phyloP scores from a whole-genome alignment of 345 rosid species.

The Nasturtium officinale region DNA sequence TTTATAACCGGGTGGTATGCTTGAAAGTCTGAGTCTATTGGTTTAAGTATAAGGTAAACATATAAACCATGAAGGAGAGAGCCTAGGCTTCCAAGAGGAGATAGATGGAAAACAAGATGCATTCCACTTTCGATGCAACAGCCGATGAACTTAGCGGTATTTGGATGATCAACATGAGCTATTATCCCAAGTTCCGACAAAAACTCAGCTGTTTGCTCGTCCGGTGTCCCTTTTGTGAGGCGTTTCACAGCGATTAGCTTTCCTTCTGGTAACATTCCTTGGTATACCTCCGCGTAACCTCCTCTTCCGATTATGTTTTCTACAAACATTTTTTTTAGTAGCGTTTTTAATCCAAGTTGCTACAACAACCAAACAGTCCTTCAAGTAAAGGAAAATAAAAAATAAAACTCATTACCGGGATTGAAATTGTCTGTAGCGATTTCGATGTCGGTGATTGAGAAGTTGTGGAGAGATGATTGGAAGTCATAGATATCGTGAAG shows the following conservation, averaged over 20 bases:
- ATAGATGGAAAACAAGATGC: constrained; percentile 77
- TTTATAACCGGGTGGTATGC: neutral
- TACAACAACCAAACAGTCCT: neutral
- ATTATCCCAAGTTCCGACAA: constrained; percentile 82
- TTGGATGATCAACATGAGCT: constrained; percentile 88
- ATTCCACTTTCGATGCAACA: constrained; percentile 81
- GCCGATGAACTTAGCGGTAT: constrained; percentile 85
- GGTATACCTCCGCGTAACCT: constrained; percentile 88
- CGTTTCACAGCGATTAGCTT: constrained; percentile 74
- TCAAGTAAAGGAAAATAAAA: too few relatives aligned
- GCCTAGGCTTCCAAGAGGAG: constrained; percentile 79
- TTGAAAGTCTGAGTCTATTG: neutral
- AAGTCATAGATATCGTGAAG: constrained; percentile 60
- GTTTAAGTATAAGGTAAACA: neutral
- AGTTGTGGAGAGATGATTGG: constrained; percentile 62
- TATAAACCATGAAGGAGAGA: constrained; percentile 71
- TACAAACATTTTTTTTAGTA: constrained; percentile 35
- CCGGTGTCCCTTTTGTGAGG: constrained; percentile 67
- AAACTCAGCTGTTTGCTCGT: constrained; percentile 66
- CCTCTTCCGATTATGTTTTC: constrained; percentile 88
- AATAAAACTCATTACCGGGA: constrained; percentile 43
- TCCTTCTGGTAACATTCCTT: constrained; percentile 67
- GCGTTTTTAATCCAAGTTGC: neutral
- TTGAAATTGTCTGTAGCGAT: constrained; percentile 72
- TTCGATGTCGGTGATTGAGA: constrained; percentile 62